phyloP scores from a whole-genome alignment of 1,284 basidiomycete genomes.

The Cutaneotrichosporon cavernicola region DNA sequence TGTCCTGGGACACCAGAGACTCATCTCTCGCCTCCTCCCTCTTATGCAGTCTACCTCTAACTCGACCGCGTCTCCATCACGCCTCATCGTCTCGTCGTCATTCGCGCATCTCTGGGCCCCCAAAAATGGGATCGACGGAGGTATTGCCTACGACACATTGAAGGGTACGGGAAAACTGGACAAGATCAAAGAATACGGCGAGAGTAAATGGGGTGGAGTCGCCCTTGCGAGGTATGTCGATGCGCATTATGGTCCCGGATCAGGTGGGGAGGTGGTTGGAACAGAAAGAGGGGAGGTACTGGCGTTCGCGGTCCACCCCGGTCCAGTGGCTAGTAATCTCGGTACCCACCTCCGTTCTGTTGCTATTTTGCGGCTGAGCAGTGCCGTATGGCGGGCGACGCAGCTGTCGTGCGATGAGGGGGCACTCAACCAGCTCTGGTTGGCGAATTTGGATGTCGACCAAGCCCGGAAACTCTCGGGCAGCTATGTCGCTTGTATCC shows the following conservation, averaged over 20 bases:
- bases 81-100: conserved; percentile 59
- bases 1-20: conserved; percentile 56
- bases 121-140: conserved; percentile 17
- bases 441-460: conserved; percentile 55
- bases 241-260: conserved; percentile 23
- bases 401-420: conserved; percentile 39
- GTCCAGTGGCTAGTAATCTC: conserved; percentile 40
- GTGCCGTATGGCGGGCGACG: conserved; percentile 41
- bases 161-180: conserved; percentile 28
- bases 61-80: conserved; percentile 40
- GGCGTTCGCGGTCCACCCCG: conserved; percentile 40
- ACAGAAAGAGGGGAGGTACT: conserved; percentile 27
- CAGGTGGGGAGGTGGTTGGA: background rate
- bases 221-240: conserved; percentile 36
- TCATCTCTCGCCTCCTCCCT: conserved; percentile 60
- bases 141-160: conserved; percentile 35
- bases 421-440: conserved; percentile 55
- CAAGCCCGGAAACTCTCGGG: conserved; percentile 39
- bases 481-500: conserved; percentile 46
- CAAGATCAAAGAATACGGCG: conserved; percentile 53
- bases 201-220: conserved; percentile 58
- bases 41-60: conserved; percentile 52
- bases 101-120: conserved; percentile 41
- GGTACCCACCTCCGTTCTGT: conserved; percentile 26
- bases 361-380: background rate